These are phyloP conservation scores for Ganoderma leucocontextum DNA, from an alignment of 1,284 basidiomycete genomes.

Conservation along the genomic window DNA sequence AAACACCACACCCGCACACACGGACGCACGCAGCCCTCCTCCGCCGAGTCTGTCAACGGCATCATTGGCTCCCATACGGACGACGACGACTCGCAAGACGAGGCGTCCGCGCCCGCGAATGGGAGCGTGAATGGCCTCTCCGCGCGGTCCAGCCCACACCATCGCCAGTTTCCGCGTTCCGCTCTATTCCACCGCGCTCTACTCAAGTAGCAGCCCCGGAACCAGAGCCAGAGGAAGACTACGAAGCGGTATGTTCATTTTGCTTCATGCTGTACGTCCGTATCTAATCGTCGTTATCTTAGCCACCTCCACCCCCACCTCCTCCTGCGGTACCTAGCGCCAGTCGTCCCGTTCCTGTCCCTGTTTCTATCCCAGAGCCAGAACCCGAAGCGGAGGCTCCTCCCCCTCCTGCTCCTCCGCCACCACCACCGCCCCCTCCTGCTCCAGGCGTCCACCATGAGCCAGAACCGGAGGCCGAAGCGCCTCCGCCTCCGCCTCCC, in stretches of 20 bases:
- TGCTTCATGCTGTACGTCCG: slow-evolving; percentile 1
- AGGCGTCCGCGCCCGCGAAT: slow-evolving; percentile 50
- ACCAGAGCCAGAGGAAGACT: slow-evolving; percentile 44
- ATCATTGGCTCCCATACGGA: slow-evolving; percentile 55
- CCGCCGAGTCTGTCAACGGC: slow-evolving; percentile 52
- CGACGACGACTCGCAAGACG: slow-evolving; percentile 66
- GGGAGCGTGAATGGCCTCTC: slow-evolving; percentile 41
- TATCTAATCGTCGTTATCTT: not conserved
- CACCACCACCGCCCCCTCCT: slow-evolving; percentile 45
- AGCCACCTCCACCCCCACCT: slow-evolving; percentile 47
- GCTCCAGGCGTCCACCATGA: slow-evolving; percentile 33
- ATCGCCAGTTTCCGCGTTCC: slow-evolving; percentile 33
- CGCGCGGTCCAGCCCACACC: slow-evolving; percentile 36
- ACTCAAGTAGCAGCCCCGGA: slow-evolving; percentile 22
- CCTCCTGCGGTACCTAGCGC: slow-evolving; percentile 39
- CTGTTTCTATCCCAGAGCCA: slow-evolving; percentile 33
- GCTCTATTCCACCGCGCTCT: slow-evolving; percentile 35
- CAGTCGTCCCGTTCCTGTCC: slow-evolving; percentile 39
- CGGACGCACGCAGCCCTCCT: slow-evolving; percentile 31
- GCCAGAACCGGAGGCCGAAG: slow-evolving; percentile 37
- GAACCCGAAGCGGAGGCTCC: slow-evolving; percentile 42
- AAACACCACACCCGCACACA: slow-evolving; percentile 11
- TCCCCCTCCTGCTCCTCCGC: slow-evolving; percentile 40
- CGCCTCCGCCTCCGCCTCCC: slow-evolving; percentile 36
- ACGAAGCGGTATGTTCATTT: slow-evolving; percentile 43